A percentile compares a stretch with the other conserved stretches of the same genome.
Evolutionary conservation across 2,329 filamentous ascomycete genomes (phyloP).

Genomic region (Annulohypoxylon truncatum): DNA sequence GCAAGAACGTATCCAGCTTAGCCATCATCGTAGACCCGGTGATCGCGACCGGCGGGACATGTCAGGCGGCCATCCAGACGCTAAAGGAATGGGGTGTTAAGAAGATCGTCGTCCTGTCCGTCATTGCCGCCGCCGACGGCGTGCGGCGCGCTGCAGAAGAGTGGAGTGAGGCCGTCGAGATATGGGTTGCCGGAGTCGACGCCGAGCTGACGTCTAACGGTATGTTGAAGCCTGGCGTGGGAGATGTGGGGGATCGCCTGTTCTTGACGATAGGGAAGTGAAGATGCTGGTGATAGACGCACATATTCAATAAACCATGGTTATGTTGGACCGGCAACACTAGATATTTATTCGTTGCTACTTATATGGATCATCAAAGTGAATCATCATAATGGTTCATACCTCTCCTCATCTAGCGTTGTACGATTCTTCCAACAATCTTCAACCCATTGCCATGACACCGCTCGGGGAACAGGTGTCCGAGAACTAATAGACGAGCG

Average conservation of each 20-base stretch:
- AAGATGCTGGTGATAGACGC: conserved; percentile 17
- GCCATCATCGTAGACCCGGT: conserved; percentile 92
- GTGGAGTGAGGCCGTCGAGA: conserved; percentile 80
- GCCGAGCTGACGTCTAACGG: conserved; percentile 77
- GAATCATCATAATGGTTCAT: conserved; percentile 46
- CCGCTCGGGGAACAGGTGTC: conserved; percentile 72
- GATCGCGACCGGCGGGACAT: conserved; percentile 93
- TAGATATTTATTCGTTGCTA: background rate
- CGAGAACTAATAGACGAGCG: conserved; percentile 59
- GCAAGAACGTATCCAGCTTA: conserved; percentile 60
- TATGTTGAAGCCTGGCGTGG: conserved; percentile 91
- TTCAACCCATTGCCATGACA: conserved; percentile 78
- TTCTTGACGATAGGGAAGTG: conserved; percentile 91
- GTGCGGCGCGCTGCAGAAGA: conserved; percentile 76
- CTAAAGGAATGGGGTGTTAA: conserved; percentile 92
- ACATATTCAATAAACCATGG: conserved; percentile 10
- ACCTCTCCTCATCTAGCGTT: conserved; percentile 80
- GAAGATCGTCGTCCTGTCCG: conserved; percentile 78
- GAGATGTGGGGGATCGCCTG: conserved; percentile 89
- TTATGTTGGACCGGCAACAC: conserved; percentile 3
- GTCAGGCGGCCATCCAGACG: conserved; percentile 88
- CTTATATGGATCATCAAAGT: conserved; percentile 7
- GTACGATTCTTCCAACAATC: conserved; percentile 85
- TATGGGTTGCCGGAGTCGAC: conserved; percentile 88
- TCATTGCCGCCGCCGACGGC: conserved; percentile 80